Base-by-base conservation (phyloP, 441 rosid species). In the Iberis amara region DNA sequence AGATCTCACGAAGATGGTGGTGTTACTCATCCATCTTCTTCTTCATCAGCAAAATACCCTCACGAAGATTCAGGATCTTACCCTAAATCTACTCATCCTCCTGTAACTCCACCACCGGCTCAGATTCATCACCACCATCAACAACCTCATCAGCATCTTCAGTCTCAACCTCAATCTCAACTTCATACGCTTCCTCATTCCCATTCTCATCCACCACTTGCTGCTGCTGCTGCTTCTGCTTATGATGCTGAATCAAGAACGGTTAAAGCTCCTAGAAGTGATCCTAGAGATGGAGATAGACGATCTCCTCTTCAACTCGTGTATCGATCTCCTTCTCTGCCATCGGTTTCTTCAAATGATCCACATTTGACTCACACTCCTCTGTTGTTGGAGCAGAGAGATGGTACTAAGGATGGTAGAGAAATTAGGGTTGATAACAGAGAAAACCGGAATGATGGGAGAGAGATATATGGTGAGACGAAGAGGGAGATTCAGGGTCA, bases 1-100 rank as follows among this genome's bases (percentile, higher is more conserved):
- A 76, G 96, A 81, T 62, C 85, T 59, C 92, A 79, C 15, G 97
- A 94, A 50, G 97, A 89, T 48, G 85, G 74, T 56, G 80, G 71
- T 24, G 27, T 24, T 63, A 75, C 71, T 66, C 82, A 83, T 67
- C 73, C 72, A 62, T n/a, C n/a, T n/a, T 68, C 92, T 40, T 70
- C 95, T 59, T 77, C 91, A 42, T 68, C 79, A 33, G 69, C 74
- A 0, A 89, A 89, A 61, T 83, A 76, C 63, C 79, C 85, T 4
- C 88, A 81, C 39, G 98, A 91, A 3, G 96, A 85, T 52, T 37
- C 74, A 0, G 73, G 80, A 43, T 48, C 75, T 35, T 80, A 80
- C 57, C 82, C 96, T 44, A 88, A 80, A 76, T 43, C 84, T 45
- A 48, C 83, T 11, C 64, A 79, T 24, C 63, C 91, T 1, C 70